Base-by-base conservation (phyloP, 768 basidiomycete species). In the Lanmaoa pseudosensibilis region DNA sequence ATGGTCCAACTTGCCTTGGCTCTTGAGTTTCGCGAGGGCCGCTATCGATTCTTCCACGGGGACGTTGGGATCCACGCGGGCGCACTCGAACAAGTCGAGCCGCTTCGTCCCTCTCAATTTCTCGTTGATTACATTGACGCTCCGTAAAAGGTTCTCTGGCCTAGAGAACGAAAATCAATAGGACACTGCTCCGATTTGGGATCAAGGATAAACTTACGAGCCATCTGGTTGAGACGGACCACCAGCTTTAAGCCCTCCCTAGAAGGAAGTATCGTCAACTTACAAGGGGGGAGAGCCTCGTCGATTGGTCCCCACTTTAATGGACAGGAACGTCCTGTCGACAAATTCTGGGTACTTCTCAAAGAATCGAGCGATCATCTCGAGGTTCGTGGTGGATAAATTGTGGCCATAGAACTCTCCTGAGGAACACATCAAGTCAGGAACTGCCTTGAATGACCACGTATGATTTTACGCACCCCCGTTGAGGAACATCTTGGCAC, bases 381-480 rank as follows among this genome's bases (percentile, higher is more conserved):
- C 69, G n/a, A 84, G 68, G 64, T 83, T 84, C 11, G 75, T 75
- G 0, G 75, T 69, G 16, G 71, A 59, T 5, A 64, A 37, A 37
- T 78, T 72, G 33, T 70, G 65, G 0, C 78, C 83, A 57, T 88
- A 88, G 69, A 88, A 88, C 52, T 83, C 80, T 30, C 76, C 84
- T 75, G 56, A 61, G 63, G 8, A 25, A 18, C 12, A 25, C 27
- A 19, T 12, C 12, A 51, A 8, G 7, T 19, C 12, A 34, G 33
- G 18, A 23, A 27, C 2, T 27, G 18, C 44, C 32, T 18, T 15
- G 40, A 53, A 30, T 2, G 32, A 30, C 23, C 52, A 19, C 4
- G 10, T 5, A 19, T 8, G 2, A 21, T 27, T 4, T 10, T 27
- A 23, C 71, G 12, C 58, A 77, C 82, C 79, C 62, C 76, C 78